A percentile compares a stretch with the other conserved stretches of the same genome.
Conservation (phyloP, 23 red algal species). For the Gracilariopsis chorda region DNA sequence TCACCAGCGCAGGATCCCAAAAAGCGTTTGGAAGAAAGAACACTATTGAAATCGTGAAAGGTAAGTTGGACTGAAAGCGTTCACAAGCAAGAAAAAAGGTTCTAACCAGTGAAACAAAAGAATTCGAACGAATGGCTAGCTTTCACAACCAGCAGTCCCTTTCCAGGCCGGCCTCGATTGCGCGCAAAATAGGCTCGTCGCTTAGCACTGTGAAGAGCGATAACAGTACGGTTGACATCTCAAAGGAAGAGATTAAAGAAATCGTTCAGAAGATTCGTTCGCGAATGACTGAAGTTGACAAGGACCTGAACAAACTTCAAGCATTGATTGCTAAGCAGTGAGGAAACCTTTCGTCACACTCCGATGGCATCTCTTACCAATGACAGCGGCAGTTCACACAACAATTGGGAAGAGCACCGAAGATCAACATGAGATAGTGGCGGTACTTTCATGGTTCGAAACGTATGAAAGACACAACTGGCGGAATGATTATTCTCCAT, state of each 20-base stretch:
- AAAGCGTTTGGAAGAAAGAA: slow-evolving; percentile 7
- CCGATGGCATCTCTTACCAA: too few relatives aligned
- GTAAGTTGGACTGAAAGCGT: neutral
- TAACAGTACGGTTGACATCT: neutral
- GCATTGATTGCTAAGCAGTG: neutral
- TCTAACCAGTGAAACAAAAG: neutral
- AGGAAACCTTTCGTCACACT: too few relatives aligned
- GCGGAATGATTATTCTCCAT: too few relatives aligned
- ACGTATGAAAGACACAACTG: too few relatives aligned
- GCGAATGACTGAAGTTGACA: slow-evolving; percentile 1
- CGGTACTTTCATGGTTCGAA: too few relatives aligned
- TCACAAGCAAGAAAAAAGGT: too few relatives aligned
- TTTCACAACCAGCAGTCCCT: neutral
- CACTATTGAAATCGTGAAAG: slow-evolving; percentile 39
- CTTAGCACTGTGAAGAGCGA: neutral
- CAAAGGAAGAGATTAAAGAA: neutral
- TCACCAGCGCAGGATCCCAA: neutral
- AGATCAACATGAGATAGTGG: too few relatives aligned
- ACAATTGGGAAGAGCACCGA: too few relatives aligned
- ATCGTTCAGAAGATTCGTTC: slow-evolving; percentile 1
- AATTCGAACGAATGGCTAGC: slow-evolving; percentile 3
- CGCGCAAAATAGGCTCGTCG: neutral
- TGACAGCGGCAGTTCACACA: too few relatives aligned
- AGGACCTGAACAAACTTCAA: neutral
- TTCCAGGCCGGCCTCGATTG: neutral